Evolutionary conservation across 148 eudicot genomes (phyloP).

Genomic region (Cornus controversa): DNA sequence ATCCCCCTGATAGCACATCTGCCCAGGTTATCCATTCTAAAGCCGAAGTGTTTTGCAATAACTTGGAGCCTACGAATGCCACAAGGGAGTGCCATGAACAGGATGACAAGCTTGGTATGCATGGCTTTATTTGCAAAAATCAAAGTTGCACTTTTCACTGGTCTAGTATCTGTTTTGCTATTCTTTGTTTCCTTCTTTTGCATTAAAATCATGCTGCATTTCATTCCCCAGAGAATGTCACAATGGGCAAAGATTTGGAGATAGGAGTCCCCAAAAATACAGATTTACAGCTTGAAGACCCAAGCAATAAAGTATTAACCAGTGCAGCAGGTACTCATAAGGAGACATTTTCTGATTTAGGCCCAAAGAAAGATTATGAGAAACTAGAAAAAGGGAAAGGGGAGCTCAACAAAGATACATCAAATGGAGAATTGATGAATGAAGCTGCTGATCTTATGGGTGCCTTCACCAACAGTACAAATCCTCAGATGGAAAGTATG

Average conservation of each 20-base stretch:
- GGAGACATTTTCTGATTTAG: conserved; percentile 20
- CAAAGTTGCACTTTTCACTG: not conserved
- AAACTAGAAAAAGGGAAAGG: conserved; percentile 26
- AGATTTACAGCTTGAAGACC: conserved; percentile 37
- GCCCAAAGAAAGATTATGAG: conserved; percentile 27
- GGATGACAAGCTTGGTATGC: conserved; percentile 44
- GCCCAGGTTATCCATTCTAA: conserved; percentile 63
- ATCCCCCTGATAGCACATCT: conserved; percentile 69
- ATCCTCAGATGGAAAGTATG: conserved; percentile 25
- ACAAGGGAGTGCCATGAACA: conserved; percentile 29
- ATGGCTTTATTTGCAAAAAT: not conserved
- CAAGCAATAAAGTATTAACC: conserved; percentile 16
- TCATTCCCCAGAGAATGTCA: conserved; percentile 31
- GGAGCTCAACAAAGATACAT: conserved; percentile 30
- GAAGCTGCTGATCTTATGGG: conserved; percentile 34
- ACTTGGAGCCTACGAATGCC: conserved; percentile 48
- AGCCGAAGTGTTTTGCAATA: conserved; percentile 46
- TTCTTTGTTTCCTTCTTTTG: conserved; percentile 2
- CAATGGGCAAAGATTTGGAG: conserved; percentile 56
- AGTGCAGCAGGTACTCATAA: conserved; percentile 20
- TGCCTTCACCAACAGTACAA: conserved; percentile 20
- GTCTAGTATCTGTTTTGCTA: not conserved
- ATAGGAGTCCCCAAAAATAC: conserved; percentile 40
- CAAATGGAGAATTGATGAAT: conserved; percentile 26
- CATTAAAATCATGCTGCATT: not conserved